Conservation (phyloP, 768 basidiomycete genomes). For the Macrolepiota dolichaula region DNA sequence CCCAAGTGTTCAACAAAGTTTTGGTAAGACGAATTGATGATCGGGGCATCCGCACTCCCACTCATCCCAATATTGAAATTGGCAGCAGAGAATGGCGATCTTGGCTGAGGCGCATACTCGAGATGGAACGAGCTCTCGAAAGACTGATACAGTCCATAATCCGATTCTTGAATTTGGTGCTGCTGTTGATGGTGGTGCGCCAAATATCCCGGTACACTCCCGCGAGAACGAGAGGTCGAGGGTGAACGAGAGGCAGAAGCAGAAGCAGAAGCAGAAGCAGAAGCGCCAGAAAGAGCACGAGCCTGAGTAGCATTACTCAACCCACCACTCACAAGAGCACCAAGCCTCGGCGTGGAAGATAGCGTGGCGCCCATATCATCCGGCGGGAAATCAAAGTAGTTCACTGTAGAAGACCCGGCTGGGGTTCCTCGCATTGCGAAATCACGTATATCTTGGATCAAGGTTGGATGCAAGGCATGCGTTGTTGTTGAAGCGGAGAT, state of each 20-base stretch:
- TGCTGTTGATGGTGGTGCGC: not conserved
- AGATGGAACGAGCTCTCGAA: constrained; percentile 6
- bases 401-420: constrained; percentile 8
- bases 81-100: constrained; percentile 7
- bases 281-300: not conserved
- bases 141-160: constrained; percentile 4
- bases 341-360: not conserved
- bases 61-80: constrained; percentile 1
- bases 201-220: not conserved
- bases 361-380: not conserved
- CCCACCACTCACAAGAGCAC: not conserved
- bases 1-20: constrained; percentile 69
- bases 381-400: constrained; percentile 17
- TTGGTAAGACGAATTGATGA: constrained; percentile 63
- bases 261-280: not conserved
- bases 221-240: not conserved
- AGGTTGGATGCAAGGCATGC: constrained; percentile 41
- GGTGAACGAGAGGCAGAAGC: not conserved
- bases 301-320: not conserved
- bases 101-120: constrained; percentile 9
- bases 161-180: not conserved
- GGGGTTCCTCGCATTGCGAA: constrained; percentile 17
- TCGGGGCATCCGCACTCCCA: constrained; percentile 16
- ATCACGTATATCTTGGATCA: constrained; percentile 53
- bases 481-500: not conserved